A percentile compares a stretch with the other conserved stretches of the same genome.
Evolutionary conservation across 1,284 basidiomycete species (phyloP).

Genomic region (Irpex sp.): DNA sequence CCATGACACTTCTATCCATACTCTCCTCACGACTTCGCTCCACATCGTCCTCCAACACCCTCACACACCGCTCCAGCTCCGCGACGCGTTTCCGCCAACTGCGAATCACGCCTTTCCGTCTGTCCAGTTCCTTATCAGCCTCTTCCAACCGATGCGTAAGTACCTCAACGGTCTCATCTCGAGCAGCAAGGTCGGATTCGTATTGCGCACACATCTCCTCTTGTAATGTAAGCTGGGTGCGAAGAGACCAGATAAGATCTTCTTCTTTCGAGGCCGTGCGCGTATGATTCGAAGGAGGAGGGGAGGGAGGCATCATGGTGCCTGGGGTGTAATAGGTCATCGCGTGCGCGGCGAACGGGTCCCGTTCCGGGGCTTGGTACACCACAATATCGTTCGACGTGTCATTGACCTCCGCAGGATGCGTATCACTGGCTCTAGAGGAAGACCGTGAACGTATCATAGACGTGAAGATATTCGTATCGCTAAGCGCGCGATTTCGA

Average conservation of each 20-base stretch:
- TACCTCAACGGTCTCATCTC: conserved; percentile 65
- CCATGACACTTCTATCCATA: conserved; percentile 71
- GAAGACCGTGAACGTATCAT: conserved; percentile 29
- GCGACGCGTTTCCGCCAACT: conserved; percentile 70
- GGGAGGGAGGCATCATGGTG: conserved; percentile 63
- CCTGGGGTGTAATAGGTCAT: conserved; percentile 73
- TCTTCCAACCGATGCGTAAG: conserved; percentile 50
- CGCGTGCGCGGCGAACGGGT: conserved; percentile 71
- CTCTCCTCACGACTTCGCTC: conserved; percentile 64
- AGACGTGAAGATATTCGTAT: conserved; percentile 53
- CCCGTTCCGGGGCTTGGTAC: conserved; percentile 47
- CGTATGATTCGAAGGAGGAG: conserved; percentile 49
- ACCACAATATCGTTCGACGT: conserved; percentile 45
- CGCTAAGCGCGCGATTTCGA: conserved; percentile 53
- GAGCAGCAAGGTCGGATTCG: conserved; percentile 64
- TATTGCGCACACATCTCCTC: conserved; percentile 69
- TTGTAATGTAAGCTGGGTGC: conserved; percentile 67
- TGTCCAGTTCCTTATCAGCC: conserved; percentile 56
- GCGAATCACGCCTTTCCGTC: conserved; percentile 48
- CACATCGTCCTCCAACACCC: conserved; percentile 64
- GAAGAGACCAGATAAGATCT: conserved; percentile 62
- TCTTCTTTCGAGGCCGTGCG: conserved; percentile 67
- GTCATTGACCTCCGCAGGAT: conserved; percentile 53
- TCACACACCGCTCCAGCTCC: conserved; percentile 62
- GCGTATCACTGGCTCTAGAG: conserved; percentile 11